Conservation (phyloP, 148 eudicot genomes). For the Rhododendron henanense region DNA sequence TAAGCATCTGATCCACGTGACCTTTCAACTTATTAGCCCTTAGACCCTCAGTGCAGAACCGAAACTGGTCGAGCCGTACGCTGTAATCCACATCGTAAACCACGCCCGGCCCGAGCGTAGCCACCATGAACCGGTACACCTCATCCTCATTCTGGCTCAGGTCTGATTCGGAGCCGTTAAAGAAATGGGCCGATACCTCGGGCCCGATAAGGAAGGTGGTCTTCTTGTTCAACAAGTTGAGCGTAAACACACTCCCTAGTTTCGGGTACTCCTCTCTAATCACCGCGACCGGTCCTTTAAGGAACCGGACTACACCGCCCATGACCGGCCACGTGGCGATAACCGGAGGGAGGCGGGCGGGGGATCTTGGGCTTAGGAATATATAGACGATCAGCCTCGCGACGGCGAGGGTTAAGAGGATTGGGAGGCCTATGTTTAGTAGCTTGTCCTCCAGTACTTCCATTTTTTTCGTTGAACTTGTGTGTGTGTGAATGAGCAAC, state of each 20-base stretch:
- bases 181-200: constrained; percentile 92
- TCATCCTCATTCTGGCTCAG: constrained; percentile 97
- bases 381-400: constrained; percentile 66
- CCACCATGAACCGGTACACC: constrained; percentile 85
- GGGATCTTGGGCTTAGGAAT: constrained; percentile 48
- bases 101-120: constrained; percentile 94
- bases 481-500: too few relatives aligned
- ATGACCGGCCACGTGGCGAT: constrained; percentile 55
- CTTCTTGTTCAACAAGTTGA: too few relatives aligned
- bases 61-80: constrained; percentile 81
- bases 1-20: constrained; percentile 85
- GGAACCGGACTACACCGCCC: constrained; percentile 73
- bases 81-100: constrained; percentile 90
- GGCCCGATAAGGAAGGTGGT: constrained; percentile 86
- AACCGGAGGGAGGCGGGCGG: constrained; percentile 69
- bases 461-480: not conserved
- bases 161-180: constrained; percentile 83
- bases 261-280: too few relatives aligned
- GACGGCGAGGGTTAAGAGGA: constrained; percentile 39
- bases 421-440: constrained; percentile 52
- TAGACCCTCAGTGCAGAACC: constrained; percentile 89
- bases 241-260: too few relatives aligned
- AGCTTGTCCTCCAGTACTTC: constrained; percentile 30
- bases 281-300: constrained; percentile 74
- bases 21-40: constrained; percentile 69